Evolutionary conservation across 2,329 filamentous ascomycete species (phyloP), one percentile per base, ranked within the genome.

Genomic region (Fusarium sp.): DNA sequence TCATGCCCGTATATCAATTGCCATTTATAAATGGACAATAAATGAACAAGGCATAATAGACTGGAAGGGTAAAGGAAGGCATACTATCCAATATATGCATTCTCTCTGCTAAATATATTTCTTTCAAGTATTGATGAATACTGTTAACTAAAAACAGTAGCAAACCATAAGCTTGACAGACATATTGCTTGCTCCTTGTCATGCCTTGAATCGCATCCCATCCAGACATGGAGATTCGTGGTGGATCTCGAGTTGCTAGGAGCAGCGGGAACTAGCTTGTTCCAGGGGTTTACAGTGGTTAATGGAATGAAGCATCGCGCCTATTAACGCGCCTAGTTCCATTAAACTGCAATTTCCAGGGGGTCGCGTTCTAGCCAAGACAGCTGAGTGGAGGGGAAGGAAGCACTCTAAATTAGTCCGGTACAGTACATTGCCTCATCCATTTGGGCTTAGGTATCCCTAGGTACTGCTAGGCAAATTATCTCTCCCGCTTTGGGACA

Each of bases 161-260:
- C 18, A n/a, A 12, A 12, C 34, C 34, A n/a, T 38, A 38, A n/a
- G 18, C 34, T n/a, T 38, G 10, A 38, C 18, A 10, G 34, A 38
- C 18, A n/a, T n/a, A 38, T 38, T 4, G 34, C 34, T n/a, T 38
- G 34, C 34, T n/a, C 5, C 16, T n/a, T 11, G 9, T 38, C 6
- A 10, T n/a, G 34, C 16, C 34, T n/a, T 38, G 34, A 38, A 6
- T n/a, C 34, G 34, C 16, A 34, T 30, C 6, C 8, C 18, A 38
- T 48, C 48, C 34, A 29, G 44, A 57, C 30, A 41, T 38, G 32
- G 16, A 18, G 16, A 51, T 25, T 25, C 54, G n/a, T 38, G 22
- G 67, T 53, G 70, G 72, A 62, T 65, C 43, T 58, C 46, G 55
- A 58, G 72, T 75, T 74, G 72, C 71, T 71, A 34, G 52, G 70